phyloP scores from a whole-genome alignment of 2,329 filamentous ascomycete genomes.

The Beauveria sp. region DNA sequence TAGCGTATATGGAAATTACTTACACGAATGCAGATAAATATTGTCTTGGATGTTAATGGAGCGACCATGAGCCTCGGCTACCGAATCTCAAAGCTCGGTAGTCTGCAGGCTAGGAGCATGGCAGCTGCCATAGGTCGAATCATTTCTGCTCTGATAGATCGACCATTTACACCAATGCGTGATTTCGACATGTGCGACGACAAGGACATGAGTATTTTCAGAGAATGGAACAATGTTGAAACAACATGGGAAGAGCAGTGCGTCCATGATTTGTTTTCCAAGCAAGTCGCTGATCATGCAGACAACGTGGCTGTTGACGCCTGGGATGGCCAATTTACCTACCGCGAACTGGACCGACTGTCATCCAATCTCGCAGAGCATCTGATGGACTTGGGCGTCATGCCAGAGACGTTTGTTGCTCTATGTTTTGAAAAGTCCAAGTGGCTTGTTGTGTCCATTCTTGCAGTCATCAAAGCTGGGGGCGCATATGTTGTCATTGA shows the following conservation, averaged over 20 bases:
- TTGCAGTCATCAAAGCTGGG: constrained; percentile 20
- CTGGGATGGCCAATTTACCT: constrained; percentile 37
- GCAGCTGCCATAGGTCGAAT: neutral
- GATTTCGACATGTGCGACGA: neutral
- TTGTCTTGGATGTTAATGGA: neutral
- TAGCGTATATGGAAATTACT: neutral
- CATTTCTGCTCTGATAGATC: neutral
- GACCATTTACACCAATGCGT: neutral
- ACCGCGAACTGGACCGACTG: constrained; percentile 25
- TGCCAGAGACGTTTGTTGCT: constrained; percentile 17
- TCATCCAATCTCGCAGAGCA: constrained; percentile 13
- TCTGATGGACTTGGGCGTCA: constrained; percentile 18
- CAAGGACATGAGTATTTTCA: neutral
- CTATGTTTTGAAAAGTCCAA: constrained; percentile 20
- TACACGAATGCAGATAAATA: neutral
- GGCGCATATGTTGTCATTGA: constrained; percentile 12
- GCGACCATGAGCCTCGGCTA: neutral
- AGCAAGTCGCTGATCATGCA: neutral
- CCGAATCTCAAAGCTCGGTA: neutral
- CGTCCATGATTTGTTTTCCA: neutral
- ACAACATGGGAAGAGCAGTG: neutral
- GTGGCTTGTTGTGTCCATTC: constrained; percentile 18
- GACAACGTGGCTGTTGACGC: constrained; percentile 28
- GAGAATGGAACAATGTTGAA: neutral
- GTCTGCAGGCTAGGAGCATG: neutral